These are phyloP conservation scores for Odonthalia washingtoniensis DNA, from an alignment of 31 red algal genomes.

Conservation along the genomic window DNA sequence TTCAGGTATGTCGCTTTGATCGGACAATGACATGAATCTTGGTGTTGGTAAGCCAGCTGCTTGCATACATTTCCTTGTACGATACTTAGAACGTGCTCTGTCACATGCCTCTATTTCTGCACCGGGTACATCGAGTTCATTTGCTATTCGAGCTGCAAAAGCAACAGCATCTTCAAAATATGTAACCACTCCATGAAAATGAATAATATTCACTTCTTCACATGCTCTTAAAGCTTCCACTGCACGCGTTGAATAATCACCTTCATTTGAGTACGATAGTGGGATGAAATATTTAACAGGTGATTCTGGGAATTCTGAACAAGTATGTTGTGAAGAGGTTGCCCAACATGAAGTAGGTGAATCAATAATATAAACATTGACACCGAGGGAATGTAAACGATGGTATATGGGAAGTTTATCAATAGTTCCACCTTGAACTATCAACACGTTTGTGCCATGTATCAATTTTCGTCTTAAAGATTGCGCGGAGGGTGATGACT, in stretches of 20 bases:
- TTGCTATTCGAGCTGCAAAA: slow-evolving; percentile 85
- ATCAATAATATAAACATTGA: slow-evolving; percentile 92
- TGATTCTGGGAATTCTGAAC: too few species aligned
- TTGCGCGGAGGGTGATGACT: slow-evolving; percentile 63
- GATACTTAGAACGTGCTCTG: slow-evolving; percentile 84
- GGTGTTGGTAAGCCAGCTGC: slow-evolving; percentile 78
- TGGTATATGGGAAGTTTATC: slow-evolving; percentile 94
- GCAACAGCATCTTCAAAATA: slow-evolving; percentile 93
- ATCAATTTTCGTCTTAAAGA: slow-evolving; percentile 85
- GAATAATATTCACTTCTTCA: slow-evolving; percentile 11
- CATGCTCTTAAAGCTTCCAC: too few species aligned
- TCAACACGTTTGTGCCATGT: slow-evolving; percentile 86
- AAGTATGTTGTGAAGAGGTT: neutral
- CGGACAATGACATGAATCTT: slow-evolving; percentile 53
- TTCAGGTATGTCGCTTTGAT: slow-evolving; percentile 55
- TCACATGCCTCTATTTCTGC: slow-evolving; percentile 85
- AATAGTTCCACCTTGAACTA: slow-evolving; percentile 89
- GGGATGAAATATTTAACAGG: slow-evolving; percentile 80
- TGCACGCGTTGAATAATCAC: slow-evolving; percentile 68
- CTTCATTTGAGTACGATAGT: slow-evolving; percentile 82
- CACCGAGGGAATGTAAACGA: slow-evolving; percentile 75
- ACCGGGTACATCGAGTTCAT: slow-evolving; percentile 59
- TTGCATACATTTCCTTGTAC: slow-evolving; percentile 84
- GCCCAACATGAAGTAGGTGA: slow-evolving; percentile 78
- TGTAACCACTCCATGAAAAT: slow-evolving; percentile 89